phyloP scores from a whole-genome alignment of 768 basidiomycete species.

The Paxillus involutus region DNA sequence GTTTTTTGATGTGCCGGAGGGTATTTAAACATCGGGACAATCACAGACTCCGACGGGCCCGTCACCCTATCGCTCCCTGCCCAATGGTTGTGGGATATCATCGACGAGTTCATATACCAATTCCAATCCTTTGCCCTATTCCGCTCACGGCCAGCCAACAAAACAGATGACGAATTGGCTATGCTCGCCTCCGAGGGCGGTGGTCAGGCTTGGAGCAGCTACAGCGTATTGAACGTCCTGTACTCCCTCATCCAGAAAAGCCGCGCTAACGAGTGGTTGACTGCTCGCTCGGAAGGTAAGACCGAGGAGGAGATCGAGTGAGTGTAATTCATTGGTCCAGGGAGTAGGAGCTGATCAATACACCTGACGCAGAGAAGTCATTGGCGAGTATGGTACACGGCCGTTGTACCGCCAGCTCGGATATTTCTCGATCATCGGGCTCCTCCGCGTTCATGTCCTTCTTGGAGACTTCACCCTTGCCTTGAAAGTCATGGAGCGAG shows the following conservation, averaged over 20 bases:
- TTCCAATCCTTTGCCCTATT: slow-evolving; percentile 96
- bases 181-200: slow-evolving; percentile 79
- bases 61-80: slow-evolving; percentile 92
- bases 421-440: slow-evolving; percentile 94
- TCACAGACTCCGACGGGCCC: slow-evolving; percentile 84
- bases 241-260: slow-evolving; percentile 99
- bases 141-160: slow-evolving; percentile 80
- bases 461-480: slow-evolving; percentile 96
- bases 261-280: slow-evolving; percentile 89
- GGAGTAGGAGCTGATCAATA: background rate
- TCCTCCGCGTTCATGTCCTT: slow-evolving; percentile 92
- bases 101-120: slow-evolving; percentile 98
- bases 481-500: slow-evolving; percentile 91
- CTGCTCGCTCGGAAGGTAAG: slow-evolving; percentile 79
- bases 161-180: slow-evolving; percentile 85
- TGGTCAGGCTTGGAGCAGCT: slow-evolving; percentile 92
- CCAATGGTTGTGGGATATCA: slow-evolving; percentile 98
- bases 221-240: slow-evolving; percentile 96
- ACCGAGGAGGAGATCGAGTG: slow-evolving; percentile 82
- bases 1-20: background rate
- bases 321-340: slow-evolving; percentile 28
- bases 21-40: background rate
- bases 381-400: slow-evolving; percentile 87
- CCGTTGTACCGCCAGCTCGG: slow-evolving; percentile 94
- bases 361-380: slow-evolving; percentile 59